phyloP scores from a whole-genome alignment of 2,329 filamentous ascomycete species.

The Ascochyta koolunga region DNA sequence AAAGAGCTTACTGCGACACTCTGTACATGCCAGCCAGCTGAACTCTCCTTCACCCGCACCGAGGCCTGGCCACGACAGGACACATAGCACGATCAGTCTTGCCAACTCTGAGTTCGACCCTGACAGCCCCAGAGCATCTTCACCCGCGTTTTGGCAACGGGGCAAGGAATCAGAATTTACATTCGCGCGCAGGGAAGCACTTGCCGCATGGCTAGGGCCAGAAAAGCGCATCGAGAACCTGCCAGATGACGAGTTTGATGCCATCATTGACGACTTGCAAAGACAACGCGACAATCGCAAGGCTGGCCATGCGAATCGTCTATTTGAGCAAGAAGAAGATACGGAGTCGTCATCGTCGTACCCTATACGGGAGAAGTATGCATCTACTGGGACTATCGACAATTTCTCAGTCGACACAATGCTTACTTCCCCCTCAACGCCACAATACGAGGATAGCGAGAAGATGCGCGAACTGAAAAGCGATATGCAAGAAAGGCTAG shows the following conservation, averaged over 20 bases:
- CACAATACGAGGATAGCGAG: conserved; percentile 79
- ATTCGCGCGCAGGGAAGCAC: conserved; percentile 90
- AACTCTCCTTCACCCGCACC: conserved; percentile 68
- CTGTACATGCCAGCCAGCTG: conserved; percentile 68
- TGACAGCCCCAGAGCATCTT: conserved; percentile 76
- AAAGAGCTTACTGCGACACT: conserved; percentile 83
- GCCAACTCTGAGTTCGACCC: conserved; percentile 76
- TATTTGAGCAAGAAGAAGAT: conserved; percentile 75
- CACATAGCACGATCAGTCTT: conserved; percentile 68
- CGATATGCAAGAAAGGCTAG: conserved; percentile 81
- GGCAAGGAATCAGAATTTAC: conserved; percentile 93
- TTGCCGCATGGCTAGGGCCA: conserved; percentile 83
- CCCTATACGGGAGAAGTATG: conserved; percentile 88
- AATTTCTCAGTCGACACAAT: conserved; percentile 95
- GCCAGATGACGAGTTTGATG: conserved; percentile 92
- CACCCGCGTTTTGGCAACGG: conserved; percentile 70
- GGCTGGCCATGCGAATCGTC: conserved; percentile 60
- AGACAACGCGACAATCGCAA: conserved; percentile 84
- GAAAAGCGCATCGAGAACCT: conserved; percentile 91
- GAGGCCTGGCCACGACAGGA: conserved; percentile 75
- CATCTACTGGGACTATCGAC: conserved; percentile 92
- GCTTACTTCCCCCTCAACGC: conserved; percentile 92
- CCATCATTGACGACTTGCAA: conserved; percentile 92
- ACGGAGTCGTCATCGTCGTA: conserved; percentile 88
- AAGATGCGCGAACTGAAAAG: conserved; percentile 76